These are phyloP conservation scores for Lizonia empirigonia DNA, from an alignment of 2,329 filamentous ascomycete species.

Conservation along the genomic window DNA sequence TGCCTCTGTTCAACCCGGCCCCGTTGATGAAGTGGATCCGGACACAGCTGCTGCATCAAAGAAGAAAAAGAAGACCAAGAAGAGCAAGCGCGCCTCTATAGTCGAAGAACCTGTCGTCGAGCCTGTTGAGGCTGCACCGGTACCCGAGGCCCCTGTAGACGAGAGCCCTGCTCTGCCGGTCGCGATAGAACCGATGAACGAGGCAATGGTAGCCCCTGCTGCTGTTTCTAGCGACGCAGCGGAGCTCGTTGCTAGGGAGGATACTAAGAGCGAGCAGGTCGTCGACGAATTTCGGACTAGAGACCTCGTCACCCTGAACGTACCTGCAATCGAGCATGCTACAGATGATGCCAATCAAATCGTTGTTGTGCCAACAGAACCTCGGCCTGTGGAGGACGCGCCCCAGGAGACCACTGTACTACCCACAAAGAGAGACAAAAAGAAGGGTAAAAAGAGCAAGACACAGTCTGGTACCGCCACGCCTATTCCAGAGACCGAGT, in stretches of 20 bases:
- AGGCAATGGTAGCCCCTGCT: neutral
- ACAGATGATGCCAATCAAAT: neutral
- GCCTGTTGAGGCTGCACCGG: constrained; percentile 6
- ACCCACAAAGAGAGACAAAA: constrained; percentile 26
- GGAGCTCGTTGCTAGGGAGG: neutral
- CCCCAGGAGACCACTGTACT: neutral
- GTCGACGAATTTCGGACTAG: neutral
- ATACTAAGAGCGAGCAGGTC: neutral
- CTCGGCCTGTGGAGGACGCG: neutral
- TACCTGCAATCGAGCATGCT: neutral
- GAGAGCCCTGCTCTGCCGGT: neutral
- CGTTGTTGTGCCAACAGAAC: neutral
- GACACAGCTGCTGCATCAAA: constrained; percentile 19
- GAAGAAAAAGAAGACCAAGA: constrained; percentile 37
- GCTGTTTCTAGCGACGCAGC: neutral
- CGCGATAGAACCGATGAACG: neutral
- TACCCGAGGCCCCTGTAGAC: neutral
- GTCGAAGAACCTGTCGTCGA: constrained; percentile 17
- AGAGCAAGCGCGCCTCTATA: constrained; percentile 25
- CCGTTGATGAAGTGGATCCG: constrained; percentile 7
- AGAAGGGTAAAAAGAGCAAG: constrained; percentile 36
- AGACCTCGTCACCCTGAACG: neutral
- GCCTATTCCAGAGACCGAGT: constrained; percentile 12
- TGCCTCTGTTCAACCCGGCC: neutral
- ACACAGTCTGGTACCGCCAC: constrained; percentile 22